Evolutionary conservation across 345 rosid genomes (phyloP), one percentile per base, ranked within the genome.

Genomic region (Cochlearia excelsa): DNA sequence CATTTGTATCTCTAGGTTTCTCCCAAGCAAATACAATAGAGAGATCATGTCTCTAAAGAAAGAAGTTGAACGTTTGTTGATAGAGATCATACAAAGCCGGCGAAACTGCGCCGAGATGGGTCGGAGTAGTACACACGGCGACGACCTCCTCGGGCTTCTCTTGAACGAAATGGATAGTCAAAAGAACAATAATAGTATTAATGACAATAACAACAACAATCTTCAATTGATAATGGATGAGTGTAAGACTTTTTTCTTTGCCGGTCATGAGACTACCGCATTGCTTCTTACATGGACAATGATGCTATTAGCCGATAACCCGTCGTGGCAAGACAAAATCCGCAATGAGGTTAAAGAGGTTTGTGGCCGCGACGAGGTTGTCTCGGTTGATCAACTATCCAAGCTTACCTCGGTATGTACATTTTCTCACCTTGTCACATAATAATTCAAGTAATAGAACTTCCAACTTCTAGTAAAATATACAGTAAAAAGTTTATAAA

Each of bases 251-350:
- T 89, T 93, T 75, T 90, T 87, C 77, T 94, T 94, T 47, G 96
- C 96, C 23, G 99, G 99, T 29, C 99, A 94, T 54, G 99, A 94
- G 63, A 87, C 97, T 1, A 87, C 97, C 1, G 80, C 97, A 5
- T 73, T 90, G 9, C 73, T 90, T 37, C 95, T 94, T 42, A 94
- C 99, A 3, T 94, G 99, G 99, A 87, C 97, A 1, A 67, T 80
- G 54, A 90, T 94, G 97, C 86, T 94, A 9, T 80, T 94, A 0
- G 97, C 96, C 11, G 81, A 79, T 68, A 82, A 85, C 63, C 88
- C 88, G 6, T 9, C 57, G 0, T 93, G 99, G 99, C 99, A 93
- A 66, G 78, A 93, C 3, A 87, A 71, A 46, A 80, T 87, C 9
- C 71, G 99, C 1, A 78, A 72, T 1, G 87, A 93, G 69, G 74